Base-by-base conservation (phyloP, 768 basidiomycete species). In the Agaricus subrufescens region DNA sequence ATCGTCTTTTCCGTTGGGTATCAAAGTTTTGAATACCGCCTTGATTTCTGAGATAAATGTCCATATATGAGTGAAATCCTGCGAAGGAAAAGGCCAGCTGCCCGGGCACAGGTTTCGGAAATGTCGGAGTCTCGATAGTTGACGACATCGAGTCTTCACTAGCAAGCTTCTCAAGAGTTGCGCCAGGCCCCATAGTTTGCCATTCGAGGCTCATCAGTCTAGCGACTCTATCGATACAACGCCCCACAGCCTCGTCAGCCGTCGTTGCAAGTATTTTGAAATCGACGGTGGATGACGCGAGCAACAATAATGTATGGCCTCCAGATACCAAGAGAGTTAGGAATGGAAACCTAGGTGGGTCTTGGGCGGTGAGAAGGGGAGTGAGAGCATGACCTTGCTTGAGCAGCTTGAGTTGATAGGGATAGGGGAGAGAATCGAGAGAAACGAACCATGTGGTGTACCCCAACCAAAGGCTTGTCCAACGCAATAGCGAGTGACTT, bases 361-460 rank as follows among this genome's bases (percentile, higher is more conserved):
- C 50, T 4, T 53, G 62, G 9, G 70, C 57, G 0, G 94, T 91
- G 12, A 96, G 77, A 26, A 91, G 69, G 0, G 88, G 78, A 0
- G 91, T 95, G 0, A 95, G 74, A 0, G 95, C 91, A 65, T 97
- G 96, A 0, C 90, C 95, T 91, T 95, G 94, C 93, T 94, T 62
- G 42, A 50, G 30, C 37, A 38, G 51, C 12, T 38, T 58, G 31
- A 60, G 38, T 57, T 50, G 29, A 1, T 14, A 42, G 15, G 39
- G 34, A 39, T 42, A 23, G 48, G 9, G 37, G 55, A 42, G 40
- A 52, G n/a, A 49, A 34, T 23, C 4, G n/a, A 1, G 34, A 15
- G 30, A 7, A 40, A 65, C 75, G 46, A 38, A 93, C 94, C 95
- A 98, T 98, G 64, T 98, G 95, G 70, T 98, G 92, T 5, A 97